Evolutionary conservation across 2,329 filamentous ascomycete species (phyloP), one percentile per base, ranked within the genome.

Genomic region (Chalaropsis thielavioides): DNA sequence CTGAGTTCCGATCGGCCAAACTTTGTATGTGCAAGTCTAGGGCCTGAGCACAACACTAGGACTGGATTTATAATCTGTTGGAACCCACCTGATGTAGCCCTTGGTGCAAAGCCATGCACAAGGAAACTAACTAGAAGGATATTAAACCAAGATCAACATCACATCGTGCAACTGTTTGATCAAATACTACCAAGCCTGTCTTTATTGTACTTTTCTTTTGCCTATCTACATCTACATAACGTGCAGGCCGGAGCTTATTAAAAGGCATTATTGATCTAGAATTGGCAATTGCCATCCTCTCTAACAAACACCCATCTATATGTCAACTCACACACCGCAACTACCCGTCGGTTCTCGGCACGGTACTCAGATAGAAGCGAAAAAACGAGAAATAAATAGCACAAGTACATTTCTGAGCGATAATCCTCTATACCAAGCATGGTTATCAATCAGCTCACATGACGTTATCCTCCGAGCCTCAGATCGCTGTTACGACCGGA

Each of bases 271-370:
- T 38, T 8, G 35, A 38, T 38, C 8, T 38, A 10, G 35, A 38
- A 38, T 8, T 38, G 35, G 35, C 35, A 38, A 38, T 38, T 38
- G 7, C 35, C 35, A 38, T 38, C 10, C 4, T 38, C 35, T 38
- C 10, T 38, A 8, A 38, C 35, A 38, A 58, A 24, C 15, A 13
- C 46, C 46, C 54, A 58, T 19, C 46, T 27, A 58, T 19, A 46
- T 5, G 19, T 11, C 41, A 22, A 35, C 27, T 11, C 51, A 27
- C 7, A 56, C 27, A 31, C 51, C 51, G 31, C 54, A 38, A 17
- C 24, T n/a, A 58, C 27, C 54, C 31, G 54, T 58, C 54, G 54
- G 54, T 58, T 58, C 54, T 58, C 54, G 54, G 54, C 54, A 58
- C 31, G 27, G 7, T 58, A 58, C 54, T 58, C 31, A 38, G n/a